phyloP scores from a whole-genome alignment of 73 alveolate genomes.

The Paramecium pentaurelia region DNA sequence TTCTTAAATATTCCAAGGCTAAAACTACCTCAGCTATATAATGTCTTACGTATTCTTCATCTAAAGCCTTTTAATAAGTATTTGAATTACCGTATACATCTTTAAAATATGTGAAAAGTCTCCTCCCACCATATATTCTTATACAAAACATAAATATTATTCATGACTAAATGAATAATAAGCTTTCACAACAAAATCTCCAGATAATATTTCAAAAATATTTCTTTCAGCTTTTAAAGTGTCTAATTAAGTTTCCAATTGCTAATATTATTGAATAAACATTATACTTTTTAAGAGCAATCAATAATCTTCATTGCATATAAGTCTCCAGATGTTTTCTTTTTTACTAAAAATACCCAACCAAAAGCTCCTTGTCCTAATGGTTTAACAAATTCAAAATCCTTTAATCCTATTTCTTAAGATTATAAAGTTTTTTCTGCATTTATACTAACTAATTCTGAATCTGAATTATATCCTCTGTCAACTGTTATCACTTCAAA shows the following conservation, averaged over 20 bases:
- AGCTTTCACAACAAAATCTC: slow-evolving; percentile 62
- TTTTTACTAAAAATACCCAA: slow-evolving; percentile 81
- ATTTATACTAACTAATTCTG: slow-evolving; percentile 49
- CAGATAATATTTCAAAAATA: slow-evolving; percentile 57
- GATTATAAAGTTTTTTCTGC: slow-evolving; percentile 18
- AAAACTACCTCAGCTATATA: slow-evolving; percentile 80
- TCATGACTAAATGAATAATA: slow-evolving; percentile 57
- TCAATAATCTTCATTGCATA: slow-evolving; percentile 94
- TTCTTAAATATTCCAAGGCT: slow-evolving; percentile 70
- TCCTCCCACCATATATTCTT: slow-evolving; percentile 62
- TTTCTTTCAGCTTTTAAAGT: slow-evolving; percentile 58
- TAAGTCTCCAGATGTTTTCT: slow-evolving; percentile 69
- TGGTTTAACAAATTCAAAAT: slow-evolving; percentile 75
- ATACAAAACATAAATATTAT: slow-evolving; percentile 49
- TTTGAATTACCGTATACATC: slow-evolving; percentile 19
- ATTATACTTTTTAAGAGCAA: slow-evolving; percentile 50
- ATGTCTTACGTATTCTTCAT: slow-evolving; percentile 69
- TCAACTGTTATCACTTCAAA: slow-evolving; percentile 8
- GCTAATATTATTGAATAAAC: neutral
- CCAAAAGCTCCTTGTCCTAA: slow-evolving; percentile 93
- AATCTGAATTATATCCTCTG: slow-evolving; percentile 57
- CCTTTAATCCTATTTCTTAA: slow-evolving; percentile 55
- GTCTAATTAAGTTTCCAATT: slow-evolving; percentile 26
- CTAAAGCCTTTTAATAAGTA: slow-evolving; percentile 7
- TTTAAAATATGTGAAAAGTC: slow-evolving; percentile 48